Base-by-base conservation (phyloP, 179 eudicot genomes). In the Sideroxylon spinosum region DNA sequence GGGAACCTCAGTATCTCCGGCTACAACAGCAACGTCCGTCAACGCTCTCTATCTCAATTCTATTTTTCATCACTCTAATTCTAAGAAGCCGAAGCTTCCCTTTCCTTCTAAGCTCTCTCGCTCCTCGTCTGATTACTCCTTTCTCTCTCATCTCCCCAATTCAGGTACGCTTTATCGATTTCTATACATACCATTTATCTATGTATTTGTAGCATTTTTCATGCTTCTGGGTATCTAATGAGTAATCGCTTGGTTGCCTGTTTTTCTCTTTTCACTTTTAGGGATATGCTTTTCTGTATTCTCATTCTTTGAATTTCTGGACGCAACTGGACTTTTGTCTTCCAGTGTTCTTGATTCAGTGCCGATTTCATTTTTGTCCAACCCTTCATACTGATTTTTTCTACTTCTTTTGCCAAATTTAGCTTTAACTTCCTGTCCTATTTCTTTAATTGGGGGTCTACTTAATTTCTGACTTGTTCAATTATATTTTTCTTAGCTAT, bases 1-100 rank as follows among this genome's bases (percentile, higher is more conserved):
- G 65, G 89, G 89, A 56, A 78, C 78, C 75, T 76, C 84, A 22
- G 37, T 74, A 9, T 16, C 69, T 22, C 67, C 84, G 14, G 6
- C 77, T 2, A 14, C 66, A 23, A 16, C 78, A 20, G 48, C 23
- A 13, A 68, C 79, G 5, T 22, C 80, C 44, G 6, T 71, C 1
- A 76, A 76, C 67, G 28, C 20, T 20, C 59, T 74, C 71, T 70
- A 81, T 73, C 71, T 57, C 70, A 78, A 68, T 50, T 48, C 17
- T 17, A 55, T 74, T 55, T 64, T 26, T 22, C 22, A 22, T 14
- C 12, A 13, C 63, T 14, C 52, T 6, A 50, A 74, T 57, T 61
- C 56, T 22, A 60, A 37, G 37, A 75, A 46, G 56, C 46, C 44
- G 6, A 78, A 74, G 12, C 73, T 70, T 0, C 75, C 81, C 28